Evolutionary conservation across 1,284 basidiomycete genomes (phyloP).

Genomic region (Xerocomus nothofagi): DNA sequence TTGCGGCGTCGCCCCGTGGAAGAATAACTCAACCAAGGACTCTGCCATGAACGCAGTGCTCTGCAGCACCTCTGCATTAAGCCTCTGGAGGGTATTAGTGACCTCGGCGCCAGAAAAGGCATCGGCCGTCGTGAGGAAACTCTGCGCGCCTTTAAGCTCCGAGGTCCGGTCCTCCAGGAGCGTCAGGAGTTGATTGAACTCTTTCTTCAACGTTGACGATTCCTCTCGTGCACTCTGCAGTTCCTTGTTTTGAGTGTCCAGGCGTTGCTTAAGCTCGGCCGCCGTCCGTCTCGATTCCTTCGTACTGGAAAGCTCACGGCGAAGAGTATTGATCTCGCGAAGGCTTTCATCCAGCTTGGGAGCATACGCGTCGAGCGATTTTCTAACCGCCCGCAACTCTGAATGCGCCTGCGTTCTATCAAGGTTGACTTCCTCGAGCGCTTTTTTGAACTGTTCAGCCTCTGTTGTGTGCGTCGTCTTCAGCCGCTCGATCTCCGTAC

Average conservation of each 20-base stretch:
- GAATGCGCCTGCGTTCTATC: slow-evolving; percentile 24
- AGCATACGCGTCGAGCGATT: slow-evolving; percentile 21
- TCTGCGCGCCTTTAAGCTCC: slow-evolving; percentile 40
- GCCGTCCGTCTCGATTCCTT: slow-evolving; percentile 16
- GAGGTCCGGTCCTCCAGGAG: slow-evolving; percentile 35
- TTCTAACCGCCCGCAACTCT: slow-evolving; percentile 24
- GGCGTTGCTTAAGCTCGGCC: slow-evolving; percentile 23
- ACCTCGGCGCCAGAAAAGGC: slow-evolving; percentile 36
- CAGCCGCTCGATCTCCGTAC: slow-evolving; percentile 27
- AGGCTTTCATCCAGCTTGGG: slow-evolving; percentile 19
- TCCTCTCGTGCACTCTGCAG: slow-evolving; percentile 29
- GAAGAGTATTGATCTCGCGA: slow-evolving; percentile 21
- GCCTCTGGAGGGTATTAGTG: slow-evolving; percentile 32
- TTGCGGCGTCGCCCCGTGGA: slow-evolving; percentile 5
- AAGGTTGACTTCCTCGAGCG: slow-evolving; percentile 27
- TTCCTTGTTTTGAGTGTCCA: slow-evolving; percentile 23
- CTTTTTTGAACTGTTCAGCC: slow-evolving; percentile 16
- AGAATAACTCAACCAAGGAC: slow-evolving; percentile 35
- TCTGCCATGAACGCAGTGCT: slow-evolving; percentile 39
- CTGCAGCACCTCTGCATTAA: slow-evolving; percentile 38
- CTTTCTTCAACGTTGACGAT: slow-evolving; percentile 31
- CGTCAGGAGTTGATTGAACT: slow-evolving; percentile 28
- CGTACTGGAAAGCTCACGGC: slow-evolving; percentile 14
- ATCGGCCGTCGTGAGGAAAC: slow-evolving; percentile 35
- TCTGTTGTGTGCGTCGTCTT: slow-evolving; percentile 22